These are phyloP conservation scores for Kluyveromyces starmeri DNA, from an alignment of 805 yeast species.

Conservation along the genomic window DNA sequence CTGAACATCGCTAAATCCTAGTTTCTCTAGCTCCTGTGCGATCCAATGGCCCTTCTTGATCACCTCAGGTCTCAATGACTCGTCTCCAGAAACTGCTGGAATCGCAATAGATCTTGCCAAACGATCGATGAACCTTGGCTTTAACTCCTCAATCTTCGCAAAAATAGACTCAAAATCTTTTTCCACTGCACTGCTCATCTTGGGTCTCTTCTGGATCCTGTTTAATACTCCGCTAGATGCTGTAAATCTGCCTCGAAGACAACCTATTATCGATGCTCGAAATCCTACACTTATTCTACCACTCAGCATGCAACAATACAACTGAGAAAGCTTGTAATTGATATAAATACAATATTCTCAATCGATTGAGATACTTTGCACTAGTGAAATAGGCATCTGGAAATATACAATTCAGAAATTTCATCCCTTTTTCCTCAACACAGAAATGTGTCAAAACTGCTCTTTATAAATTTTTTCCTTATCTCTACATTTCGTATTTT, in stretches of 20 bases:
- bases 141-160: constrained; percentile 60
- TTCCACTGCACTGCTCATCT: constrained; percentile 6
- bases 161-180: constrained; percentile 27
- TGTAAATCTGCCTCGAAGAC: background rate
- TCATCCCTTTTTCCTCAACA: too few relatives aligned
- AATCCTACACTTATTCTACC: background rate
- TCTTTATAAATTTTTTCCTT: too few relatives aligned
- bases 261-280: background rate
- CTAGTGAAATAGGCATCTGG: too few relatives aligned
- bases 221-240: too few relatives aligned
- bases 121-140: constrained; percentile 64
- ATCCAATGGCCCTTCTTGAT: constrained; percentile 84
- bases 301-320: background rate
- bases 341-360: too few relatives aligned
- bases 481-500: too few relatives aligned
- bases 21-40: constrained; percentile 50
- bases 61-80: constrained; percentile 77
- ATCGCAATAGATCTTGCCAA: constrained; percentile 82
- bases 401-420: too few relatives aligned
- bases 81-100: constrained; percentile 92
- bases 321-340: too few relatives aligned
- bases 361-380: too few relatives aligned
- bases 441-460: too few relatives aligned
- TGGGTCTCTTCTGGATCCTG: too few relatives aligned
- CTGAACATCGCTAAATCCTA: constrained; percentile 80